phyloP scores from a whole-genome alignment of 1,284 basidiomycete genomes.

The Polyporus tsugae region DNA sequence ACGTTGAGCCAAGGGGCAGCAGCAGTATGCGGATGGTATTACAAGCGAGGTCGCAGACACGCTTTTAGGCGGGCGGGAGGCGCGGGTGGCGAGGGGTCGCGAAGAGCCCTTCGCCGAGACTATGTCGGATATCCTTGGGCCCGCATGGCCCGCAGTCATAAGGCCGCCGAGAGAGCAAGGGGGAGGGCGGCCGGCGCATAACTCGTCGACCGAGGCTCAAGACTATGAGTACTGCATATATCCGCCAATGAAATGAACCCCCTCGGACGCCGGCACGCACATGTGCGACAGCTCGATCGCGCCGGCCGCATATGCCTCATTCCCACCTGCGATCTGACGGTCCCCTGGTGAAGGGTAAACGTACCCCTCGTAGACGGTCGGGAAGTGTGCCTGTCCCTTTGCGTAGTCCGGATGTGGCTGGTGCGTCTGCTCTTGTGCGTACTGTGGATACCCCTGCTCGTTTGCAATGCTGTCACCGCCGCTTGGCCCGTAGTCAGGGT shows the following conservation, averaged over 20 bases:
- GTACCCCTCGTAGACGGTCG: slow-evolving; percentile 31
- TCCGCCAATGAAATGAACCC: slow-evolving; percentile 31
- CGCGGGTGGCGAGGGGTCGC: background rate
- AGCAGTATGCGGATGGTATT: slow-evolving; percentile 10
- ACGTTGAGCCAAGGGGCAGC: background rate
- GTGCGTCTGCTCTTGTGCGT: slow-evolving; percentile 19
- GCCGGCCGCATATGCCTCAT: slow-evolving; percentile 29
- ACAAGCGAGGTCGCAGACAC: slow-evolving; percentile 19
- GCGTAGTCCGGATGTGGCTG: slow-evolving; percentile 17
- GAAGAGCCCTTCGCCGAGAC: background rate
- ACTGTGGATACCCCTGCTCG: slow-evolving; percentile 11
- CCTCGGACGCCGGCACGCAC: slow-evolving; percentile 36
- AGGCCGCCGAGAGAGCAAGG: background rate
- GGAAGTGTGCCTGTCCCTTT: slow-evolving; percentile 25
- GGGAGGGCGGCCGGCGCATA: background rate
- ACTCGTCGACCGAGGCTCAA: background rate
- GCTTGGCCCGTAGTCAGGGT: slow-evolving; percentile 19
- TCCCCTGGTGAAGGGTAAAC: slow-evolving; percentile 22
- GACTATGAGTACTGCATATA: slow-evolving; percentile 33
- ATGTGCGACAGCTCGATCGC: slow-evolving; percentile 37
- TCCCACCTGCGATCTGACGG: slow-evolving; percentile 10
- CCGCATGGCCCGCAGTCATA: background rate
- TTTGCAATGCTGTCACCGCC: slow-evolving; percentile 6
- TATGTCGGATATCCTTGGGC: background rate
- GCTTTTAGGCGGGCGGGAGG: slow-evolving; percentile 15